A percentile compares a stretch with the other conserved stretches of the same genome.
Evolutionary conservation across 495 filamentous ascomycete genomes (phyloP).

Genomic region (Cairneyella variabilis): DNA sequence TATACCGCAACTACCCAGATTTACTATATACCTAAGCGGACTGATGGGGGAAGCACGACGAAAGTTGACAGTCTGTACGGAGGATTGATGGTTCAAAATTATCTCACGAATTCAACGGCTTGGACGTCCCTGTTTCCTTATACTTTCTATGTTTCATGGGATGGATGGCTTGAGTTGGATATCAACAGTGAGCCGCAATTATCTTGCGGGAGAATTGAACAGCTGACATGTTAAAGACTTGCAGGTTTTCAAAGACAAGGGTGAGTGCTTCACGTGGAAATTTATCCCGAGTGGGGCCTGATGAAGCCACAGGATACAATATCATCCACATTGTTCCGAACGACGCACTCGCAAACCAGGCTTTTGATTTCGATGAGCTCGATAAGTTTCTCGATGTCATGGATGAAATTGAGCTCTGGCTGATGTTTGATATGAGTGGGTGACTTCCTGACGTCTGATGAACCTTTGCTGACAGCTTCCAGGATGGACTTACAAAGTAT

Average conservation of each 20-base stretch:
- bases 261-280: background rate
- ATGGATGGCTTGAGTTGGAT: conserved; percentile 40
- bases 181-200: conserved; percentile 28
- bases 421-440: conserved; percentile 62
- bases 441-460: conserved; percentile 12
- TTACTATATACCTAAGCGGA: conserved; percentile 51
- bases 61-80: conserved; percentile 59
- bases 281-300: conserved; percentile 27
- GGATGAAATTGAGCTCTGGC: conserved; percentile 49
- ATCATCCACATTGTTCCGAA: conserved; percentile 48
- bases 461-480: background rate
- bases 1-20: conserved; percentile 44
- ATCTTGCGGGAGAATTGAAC: background rate
- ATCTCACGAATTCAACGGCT: conserved; percentile 7
- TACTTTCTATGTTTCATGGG: conserved; percentile 59
- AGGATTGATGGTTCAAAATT: conserved; percentile 43
- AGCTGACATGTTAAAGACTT: background rate
- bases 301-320: conserved; percentile 45
- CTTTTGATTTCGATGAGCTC: conserved; percentile 39
- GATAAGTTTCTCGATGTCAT: conserved; percentile 46
- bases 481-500: conserved; percentile 16
- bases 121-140: conserved; percentile 51
- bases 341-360: conserved; percentile 31
- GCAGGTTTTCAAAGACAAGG: conserved; percentile 8
- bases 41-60: conserved; percentile 52